These are phyloP conservation scores for Thelonectria olida DNA, from an alignment of 2,329 filamentous ascomycete genomes.

Conservation along the genomic window DNA sequence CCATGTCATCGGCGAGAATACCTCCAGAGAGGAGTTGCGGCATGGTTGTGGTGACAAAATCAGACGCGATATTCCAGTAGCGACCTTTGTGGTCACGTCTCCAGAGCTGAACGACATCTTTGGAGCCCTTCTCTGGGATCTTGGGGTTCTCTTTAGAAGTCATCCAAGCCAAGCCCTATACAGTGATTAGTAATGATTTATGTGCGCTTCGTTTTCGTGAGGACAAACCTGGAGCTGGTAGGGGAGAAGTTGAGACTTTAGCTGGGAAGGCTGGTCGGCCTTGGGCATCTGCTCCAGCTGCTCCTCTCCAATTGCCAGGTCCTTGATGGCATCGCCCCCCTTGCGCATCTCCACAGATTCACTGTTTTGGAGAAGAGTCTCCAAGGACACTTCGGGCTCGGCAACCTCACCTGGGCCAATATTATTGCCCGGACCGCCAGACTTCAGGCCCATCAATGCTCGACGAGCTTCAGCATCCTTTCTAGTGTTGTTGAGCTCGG, in stretches of 20 bases:
- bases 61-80: constrained; percentile 70
- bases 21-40: constrained; percentile 80
- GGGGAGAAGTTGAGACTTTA: constrained; percentile 76
- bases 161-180: constrained; percentile 83
- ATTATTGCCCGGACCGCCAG: constrained; percentile 50
- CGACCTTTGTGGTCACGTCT: constrained; percentile 58
- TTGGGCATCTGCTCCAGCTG: constrained; percentile 76
- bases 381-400: constrained; percentile 59
- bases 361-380: constrained; percentile 72
- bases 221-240: constrained; percentile 73
- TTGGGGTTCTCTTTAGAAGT: constrained; percentile 76
- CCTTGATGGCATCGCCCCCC: constrained; percentile 71
- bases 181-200: constrained; percentile 30
- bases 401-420: constrained; percentile 39
- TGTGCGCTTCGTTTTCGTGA: background rate
- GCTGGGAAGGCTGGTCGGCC: constrained; percentile 71
- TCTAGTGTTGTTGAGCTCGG: constrained; percentile 64
- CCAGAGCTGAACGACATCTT: constrained; percentile 80
- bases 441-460: constrained; percentile 51
- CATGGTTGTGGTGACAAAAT: constrained; percentile 65
- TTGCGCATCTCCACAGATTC: constrained; percentile 74
- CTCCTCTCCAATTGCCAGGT: constrained; percentile 76
- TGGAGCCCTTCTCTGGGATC: constrained; percentile 66
- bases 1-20: constrained; percentile 91
- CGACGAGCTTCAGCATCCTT: constrained; percentile 63